Evolutionary conservation across 129 eudicot genomes (phyloP).

Genomic region (Deinandra increscens): DNA sequence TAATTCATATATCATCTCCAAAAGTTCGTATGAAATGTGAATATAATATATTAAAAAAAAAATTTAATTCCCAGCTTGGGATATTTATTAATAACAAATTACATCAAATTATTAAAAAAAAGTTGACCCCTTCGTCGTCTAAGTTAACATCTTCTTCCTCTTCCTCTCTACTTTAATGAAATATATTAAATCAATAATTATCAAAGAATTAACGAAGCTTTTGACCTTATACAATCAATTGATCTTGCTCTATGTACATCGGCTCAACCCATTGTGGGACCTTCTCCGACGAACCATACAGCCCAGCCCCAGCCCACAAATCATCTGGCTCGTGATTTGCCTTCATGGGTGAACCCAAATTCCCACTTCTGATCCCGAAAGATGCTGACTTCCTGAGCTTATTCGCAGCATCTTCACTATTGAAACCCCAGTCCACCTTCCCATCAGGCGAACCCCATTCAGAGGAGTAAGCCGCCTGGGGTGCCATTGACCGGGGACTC

Average conservation of each 20-base stretch:
- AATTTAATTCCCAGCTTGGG: conserved; percentile 28
- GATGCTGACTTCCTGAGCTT: conserved; percentile 84
- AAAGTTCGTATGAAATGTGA: neutral
- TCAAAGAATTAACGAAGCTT: conserved; percentile 30
- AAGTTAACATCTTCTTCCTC: conserved; percentile 28
- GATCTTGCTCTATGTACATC: conserved; percentile 85
- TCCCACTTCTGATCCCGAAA: conserved; percentile 61
- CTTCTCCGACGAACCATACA: conserved; percentile 43
- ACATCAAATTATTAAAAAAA: conserved; percentile 33
- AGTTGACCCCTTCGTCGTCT: conserved; percentile 25
- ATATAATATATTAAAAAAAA: conserved; percentile 11
- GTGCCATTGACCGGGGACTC: conserved; percentile 40
- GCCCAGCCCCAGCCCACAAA: conserved; percentile 68
- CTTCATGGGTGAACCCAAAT: conserved; percentile 32
- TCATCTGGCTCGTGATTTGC: conserved; percentile 60
- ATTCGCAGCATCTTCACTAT: conserved; percentile 59
- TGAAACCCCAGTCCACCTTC: conserved; percentile 76
- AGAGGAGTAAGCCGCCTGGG: conserved; percentile 34
- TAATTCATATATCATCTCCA: too few relatives aligned
- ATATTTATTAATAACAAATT: conserved; percentile 25
- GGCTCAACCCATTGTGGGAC: conserved; percentile 74
- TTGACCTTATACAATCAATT: conserved; percentile 55
- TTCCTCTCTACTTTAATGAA: conserved; percentile 20
- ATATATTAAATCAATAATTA: conserved; percentile 27
- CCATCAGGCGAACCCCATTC: conserved; percentile 95